Percentiles rank a stretch among this genome's conserved stretches.
phyloP scores from a whole-genome alignment of 2,329 filamentous ascomycete species.

The Graphiopsis chlorocephala region DNA sequence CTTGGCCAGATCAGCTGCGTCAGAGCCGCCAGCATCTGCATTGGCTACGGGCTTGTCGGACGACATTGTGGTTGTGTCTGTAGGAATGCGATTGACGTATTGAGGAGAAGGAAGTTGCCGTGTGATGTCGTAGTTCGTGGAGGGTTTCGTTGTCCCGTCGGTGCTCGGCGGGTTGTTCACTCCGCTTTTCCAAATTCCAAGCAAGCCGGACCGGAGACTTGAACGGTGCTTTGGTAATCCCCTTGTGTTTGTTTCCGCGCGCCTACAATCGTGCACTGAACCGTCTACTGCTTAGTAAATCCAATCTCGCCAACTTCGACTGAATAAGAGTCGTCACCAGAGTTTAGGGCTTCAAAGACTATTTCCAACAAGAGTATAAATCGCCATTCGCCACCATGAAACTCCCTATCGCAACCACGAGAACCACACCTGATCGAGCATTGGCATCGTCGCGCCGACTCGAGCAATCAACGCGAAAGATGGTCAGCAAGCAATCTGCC shows the following conservation, averaged over 20 bases:
- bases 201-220: neutral
- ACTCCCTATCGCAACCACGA: neutral
- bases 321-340: neutral
- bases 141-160: neutral
- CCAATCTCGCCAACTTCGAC: neutral
- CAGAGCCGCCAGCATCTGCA: constrained; percentile 7
- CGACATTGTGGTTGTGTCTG: constrained; percentile 13
- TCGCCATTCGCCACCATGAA: constrained; percentile 1
- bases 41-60: constrained; percentile 13
- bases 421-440: constrained; percentile 3
- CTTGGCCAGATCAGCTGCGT: constrained; percentile 18
- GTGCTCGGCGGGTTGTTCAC: constrained; percentile 3
- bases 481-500: neutral
- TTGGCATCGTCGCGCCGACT: constrained; percentile 3
- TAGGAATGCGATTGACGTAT: neutral
- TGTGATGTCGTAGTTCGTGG: neutral
- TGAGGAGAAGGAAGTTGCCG: neutral
- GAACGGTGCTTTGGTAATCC: constrained; percentile 6
- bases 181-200: constrained; percentile 1
- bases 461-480: neutral
- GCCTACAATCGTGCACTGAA: neutral
- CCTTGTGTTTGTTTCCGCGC: neutral
- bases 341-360: neutral
- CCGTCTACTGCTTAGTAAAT: neutral
- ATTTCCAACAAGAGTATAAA: neutral